Percentiles rank a stretch among this genome's conserved stretches.
These are phyloP conservation scores for Chimonanthus salicifolius DNA, from an alignment of 164 flowering plant species.

Conservation along the genomic window DNA sequence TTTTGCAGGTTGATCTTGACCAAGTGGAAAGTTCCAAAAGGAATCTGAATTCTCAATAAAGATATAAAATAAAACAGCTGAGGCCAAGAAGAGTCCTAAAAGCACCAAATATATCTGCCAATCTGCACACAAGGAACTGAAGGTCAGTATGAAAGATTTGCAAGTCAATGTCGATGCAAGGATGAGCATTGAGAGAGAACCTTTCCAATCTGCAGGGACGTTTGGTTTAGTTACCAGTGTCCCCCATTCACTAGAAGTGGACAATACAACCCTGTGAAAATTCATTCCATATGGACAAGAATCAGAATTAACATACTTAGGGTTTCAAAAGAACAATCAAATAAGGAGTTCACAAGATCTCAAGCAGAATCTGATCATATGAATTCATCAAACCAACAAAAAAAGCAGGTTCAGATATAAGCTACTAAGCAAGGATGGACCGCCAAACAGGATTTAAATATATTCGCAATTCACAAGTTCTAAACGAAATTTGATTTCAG, in stretches of 20 bases:
- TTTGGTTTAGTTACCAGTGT: constrained; percentile 62
- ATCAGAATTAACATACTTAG: not conserved
- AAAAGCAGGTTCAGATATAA: too few relatives aligned
- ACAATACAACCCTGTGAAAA: constrained; percentile 61
- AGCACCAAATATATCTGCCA: constrained; percentile 88
- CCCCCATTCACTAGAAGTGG: constrained; percentile 83
- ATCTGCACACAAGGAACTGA: constrained; percentile 39
- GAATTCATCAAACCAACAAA: not conserved
- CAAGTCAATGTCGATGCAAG: not conserved
- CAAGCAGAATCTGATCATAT: not conserved
- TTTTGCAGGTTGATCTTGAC: constrained; percentile 37
- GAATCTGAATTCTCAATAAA: constrained; percentile 81
- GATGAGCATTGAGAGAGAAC: constrained; percentile 26
- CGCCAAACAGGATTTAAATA: too few relatives aligned
- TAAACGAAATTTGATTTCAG: too few relatives aligned
- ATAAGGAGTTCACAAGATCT: not conserved
- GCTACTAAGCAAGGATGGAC: too few relatives aligned
- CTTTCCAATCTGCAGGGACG: constrained; percentile 96
- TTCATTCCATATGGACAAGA: not conserved
- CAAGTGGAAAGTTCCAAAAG: constrained; percentile 80
- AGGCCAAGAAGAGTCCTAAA: constrained; percentile 67
- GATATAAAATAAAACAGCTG: constrained; percentile 63
- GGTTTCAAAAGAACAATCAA: not conserved
- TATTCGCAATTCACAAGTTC: too few relatives aligned
- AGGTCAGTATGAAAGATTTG: constrained; percentile 7